Evolutionary conservation across 2,329 filamentous ascomycete genomes (phyloP), one percentile per base, ranked within the genome.

Genomic region (Teratosphaeria pseudoeucalypti): DNA sequence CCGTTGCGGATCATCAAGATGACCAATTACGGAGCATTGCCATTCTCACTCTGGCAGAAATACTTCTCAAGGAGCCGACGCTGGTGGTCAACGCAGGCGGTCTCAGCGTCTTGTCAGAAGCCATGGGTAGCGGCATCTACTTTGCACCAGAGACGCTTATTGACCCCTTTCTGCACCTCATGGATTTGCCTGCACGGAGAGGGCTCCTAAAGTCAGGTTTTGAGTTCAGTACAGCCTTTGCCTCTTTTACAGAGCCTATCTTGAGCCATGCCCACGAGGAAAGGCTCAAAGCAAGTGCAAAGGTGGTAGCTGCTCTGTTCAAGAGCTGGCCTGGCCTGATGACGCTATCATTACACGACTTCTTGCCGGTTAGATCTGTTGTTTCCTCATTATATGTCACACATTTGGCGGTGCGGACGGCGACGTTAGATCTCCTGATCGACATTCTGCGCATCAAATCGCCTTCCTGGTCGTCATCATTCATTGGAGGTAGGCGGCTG

Each of bases 241-340:
- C 91, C 1, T 86, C 90, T 16, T 97, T 99, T 68, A 99, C 94
- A 0, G 94, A 97, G 71, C 87, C 90, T 19, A 75, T 81, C 54
- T 74, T 78, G 2, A 76, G 79, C 43, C 79, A 80, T 59, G 74
- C 80, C 19, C 79, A 83, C 63, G 83, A 83, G 68, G 83, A 86
- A 55, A 81, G 81, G 63, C 73, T 97, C 57, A 94, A 92, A 70
- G 89, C 92, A 57, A 96, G 94, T 66, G 88, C 91, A 10, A 91
- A 89, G 69, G 90, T 95, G n/a, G 92, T 99, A 60, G 84, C 90
- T n/a, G 85, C 88, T 14, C 86, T 96, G 65, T 78, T 99, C 67
- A 92, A 90, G 72, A 94, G 90, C 57, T 99, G 95, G 94, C 87
- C 94, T 9, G 94, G 94, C 6, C 79, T 99, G 59, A 87, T 97